These are phyloP conservation scores for Salicornia ramosissima DNA, from an alignment of 148 eudicot genomes.

Conservation along the genomic window DNA sequence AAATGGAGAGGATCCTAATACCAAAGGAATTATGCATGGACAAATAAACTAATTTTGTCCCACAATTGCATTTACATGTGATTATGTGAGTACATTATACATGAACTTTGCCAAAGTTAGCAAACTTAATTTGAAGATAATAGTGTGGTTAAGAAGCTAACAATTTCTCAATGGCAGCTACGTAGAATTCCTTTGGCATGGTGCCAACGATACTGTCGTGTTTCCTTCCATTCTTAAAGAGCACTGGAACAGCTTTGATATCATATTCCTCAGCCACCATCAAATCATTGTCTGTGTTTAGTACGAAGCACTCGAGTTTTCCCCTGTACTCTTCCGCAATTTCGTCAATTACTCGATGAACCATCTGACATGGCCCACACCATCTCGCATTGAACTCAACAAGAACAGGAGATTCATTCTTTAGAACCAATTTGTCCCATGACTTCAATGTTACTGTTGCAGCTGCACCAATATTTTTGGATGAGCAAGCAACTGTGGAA, in stretches of 20 bases:
- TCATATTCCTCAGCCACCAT: conserved; percentile 63
- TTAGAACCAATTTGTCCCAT: conserved; percentile 69
- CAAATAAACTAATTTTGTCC: not conserved
- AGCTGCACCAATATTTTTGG: conserved; percentile 39
- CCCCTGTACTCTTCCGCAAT: conserved; percentile 70
- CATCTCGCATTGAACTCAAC: conserved; percentile 93
- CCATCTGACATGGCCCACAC: conserved; percentile 99
- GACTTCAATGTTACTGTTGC: conserved; percentile 55
- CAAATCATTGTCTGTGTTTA: conserved; percentile 56
- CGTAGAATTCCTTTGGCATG: conserved; percentile 92
- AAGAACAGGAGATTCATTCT: conserved; percentile 64
- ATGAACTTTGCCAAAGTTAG: conserved; percentile 12
- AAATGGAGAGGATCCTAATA: too few species aligned
- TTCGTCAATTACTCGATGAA: conserved; percentile 90
- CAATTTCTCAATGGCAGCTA: conserved; percentile 70
- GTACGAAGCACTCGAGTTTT: conserved; percentile 54
- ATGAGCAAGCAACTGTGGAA: conserved; percentile 1
- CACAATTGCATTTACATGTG: conserved; percentile 1
- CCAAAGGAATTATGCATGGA: not conserved
- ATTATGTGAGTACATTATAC: too few species aligned
- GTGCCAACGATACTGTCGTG: conserved; percentile 57
- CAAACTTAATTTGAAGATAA: not conserved
- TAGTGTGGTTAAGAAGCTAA: conserved; percentile 32
- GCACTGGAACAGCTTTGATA: conserved; percentile 79
- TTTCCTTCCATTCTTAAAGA: conserved; percentile 83